A percentile compares a stretch with the other conserved stretches of the same genome.
phyloP scores from a whole-genome alignment of 768 basidiomycete species.

The Gloeostereum incarnatum region DNA sequence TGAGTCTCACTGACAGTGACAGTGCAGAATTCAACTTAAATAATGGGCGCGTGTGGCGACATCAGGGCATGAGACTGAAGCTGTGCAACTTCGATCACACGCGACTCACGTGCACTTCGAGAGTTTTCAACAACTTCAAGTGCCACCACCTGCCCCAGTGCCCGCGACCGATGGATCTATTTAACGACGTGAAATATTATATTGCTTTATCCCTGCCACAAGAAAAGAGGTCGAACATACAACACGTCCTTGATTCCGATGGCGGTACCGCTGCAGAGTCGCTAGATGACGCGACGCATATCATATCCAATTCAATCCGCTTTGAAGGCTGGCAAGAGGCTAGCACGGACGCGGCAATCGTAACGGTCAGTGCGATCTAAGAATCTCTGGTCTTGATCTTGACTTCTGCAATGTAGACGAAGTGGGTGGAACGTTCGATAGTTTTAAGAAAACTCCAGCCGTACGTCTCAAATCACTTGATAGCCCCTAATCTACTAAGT shows the following conservation, averaged over 20 bases:
- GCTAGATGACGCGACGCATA: conserved; percentile 35
- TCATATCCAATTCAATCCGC: conserved; percentile 46
- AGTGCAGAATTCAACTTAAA: too few relatives aligned
- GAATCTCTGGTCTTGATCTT: not conserved
- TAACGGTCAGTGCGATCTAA: conserved; percentile 22
- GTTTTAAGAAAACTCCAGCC: conserved; percentile 48
- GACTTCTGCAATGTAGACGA: conserved; percentile 24
- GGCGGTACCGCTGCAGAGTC: conserved; percentile 30
- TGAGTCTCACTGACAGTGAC: too few relatives aligned
- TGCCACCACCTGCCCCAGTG: too few relatives aligned
- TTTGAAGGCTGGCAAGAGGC: conserved; percentile 47
- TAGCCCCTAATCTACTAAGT: too few relatives aligned
- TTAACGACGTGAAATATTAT: conserved; percentile 33
- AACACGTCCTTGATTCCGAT: conserved; percentile 37
- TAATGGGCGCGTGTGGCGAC: too few relatives aligned
- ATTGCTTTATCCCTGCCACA: conserved; percentile 40
- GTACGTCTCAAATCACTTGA: conserved; percentile 27
- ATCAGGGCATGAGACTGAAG: not conserved
- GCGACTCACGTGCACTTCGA: not conserved
- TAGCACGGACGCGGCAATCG: conserved; percentile 19
- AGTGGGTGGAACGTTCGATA: conserved; percentile 65
- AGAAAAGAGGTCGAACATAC: conserved; percentile 31
- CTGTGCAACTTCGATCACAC: not conserved
- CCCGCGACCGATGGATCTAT: conserved; percentile 18
- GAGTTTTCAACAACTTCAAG: not conserved